Conservation (phyloP, 352 stramenopile species). For the Discostella stelligera region DNA sequence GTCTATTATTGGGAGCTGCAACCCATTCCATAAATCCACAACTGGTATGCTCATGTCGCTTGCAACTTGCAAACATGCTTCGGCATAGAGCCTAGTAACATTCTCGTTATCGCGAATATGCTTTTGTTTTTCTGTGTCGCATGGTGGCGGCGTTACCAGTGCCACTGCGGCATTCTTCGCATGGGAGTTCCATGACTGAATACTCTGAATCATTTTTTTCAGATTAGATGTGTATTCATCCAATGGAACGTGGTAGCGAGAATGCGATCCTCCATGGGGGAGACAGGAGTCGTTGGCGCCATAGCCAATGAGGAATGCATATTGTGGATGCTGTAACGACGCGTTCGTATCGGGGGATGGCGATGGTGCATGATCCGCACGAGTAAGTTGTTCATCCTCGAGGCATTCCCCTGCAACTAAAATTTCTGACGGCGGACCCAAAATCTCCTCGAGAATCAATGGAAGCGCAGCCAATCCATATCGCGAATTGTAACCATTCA, state of each 20-base stretch:
- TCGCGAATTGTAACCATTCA: constrained; percentile 80
- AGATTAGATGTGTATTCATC: constrained; percentile 69
- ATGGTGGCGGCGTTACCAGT: constrained; percentile 66
- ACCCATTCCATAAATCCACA: constrained; percentile 66
- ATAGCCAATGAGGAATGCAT: constrained; percentile 43
- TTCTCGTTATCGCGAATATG: constrained; percentile 44
- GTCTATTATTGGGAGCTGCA: constrained; percentile 36
- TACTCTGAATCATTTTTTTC: constrained; percentile 55
- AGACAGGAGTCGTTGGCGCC: constrained; percentile 50
- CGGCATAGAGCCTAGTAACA: constrained; percentile 58
- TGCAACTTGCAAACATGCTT: constrained; percentile 54
- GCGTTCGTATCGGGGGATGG: not conserved
- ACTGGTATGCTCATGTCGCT: constrained; percentile 48
- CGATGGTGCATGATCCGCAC: constrained; percentile 2
- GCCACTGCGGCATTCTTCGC: constrained; percentile 45
- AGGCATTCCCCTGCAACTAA: constrained; percentile 2
- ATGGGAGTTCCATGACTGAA: constrained; percentile 25
- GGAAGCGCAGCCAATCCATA: constrained; percentile 42
- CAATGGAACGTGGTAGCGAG: constrained; percentile 64
- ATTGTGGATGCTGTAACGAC: constrained; percentile 29
- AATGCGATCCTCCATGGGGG: constrained; percentile 25
- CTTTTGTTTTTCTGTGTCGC: constrained; percentile 53
- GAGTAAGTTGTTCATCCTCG: not conserved
- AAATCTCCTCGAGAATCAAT: constrained; percentile 45
- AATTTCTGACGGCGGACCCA: constrained; percentile 9